Evolutionary conservation across 2,329 filamentous ascomycete genomes (phyloP).

Genomic region (Aschersonia sp.): DNA sequence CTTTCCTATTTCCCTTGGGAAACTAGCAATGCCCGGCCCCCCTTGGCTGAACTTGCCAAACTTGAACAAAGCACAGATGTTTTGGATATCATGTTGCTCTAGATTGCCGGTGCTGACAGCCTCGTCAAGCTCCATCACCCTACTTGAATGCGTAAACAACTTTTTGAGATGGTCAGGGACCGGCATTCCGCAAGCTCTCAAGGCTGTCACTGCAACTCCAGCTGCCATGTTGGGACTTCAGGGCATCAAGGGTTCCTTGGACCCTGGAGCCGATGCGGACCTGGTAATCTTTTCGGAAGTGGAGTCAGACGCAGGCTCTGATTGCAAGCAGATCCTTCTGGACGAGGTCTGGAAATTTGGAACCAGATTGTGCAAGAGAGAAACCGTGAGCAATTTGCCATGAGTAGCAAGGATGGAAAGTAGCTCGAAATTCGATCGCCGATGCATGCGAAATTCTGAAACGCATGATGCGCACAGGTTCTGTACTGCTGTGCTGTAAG

Average conservation of each 20-base stretch:
- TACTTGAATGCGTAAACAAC: constrained; percentile 74
- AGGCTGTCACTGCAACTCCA: constrained; percentile 61
- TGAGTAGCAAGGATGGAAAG: neutral
- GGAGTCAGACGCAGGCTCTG: constrained; percentile 16
- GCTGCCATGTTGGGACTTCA: constrained; percentile 61
- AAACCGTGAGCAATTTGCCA: constrained; percentile 1
- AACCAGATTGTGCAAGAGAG: constrained; percentile 25
- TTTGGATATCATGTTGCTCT: neutral
- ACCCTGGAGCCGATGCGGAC: constrained; percentile 51
- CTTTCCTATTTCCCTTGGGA: neutral
- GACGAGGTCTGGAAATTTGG: constrained; percentile 76
- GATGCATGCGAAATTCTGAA: neutral
- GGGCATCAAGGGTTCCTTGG: constrained; percentile 50
- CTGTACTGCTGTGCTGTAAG: no score
- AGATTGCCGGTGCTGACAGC: constrained; percentile 3
- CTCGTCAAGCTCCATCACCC: constrained; percentile 43
- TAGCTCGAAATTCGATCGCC: neutral
- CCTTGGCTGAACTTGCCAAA: neutral
- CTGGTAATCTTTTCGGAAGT: constrained; percentile 52
- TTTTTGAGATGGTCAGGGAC: constrained; percentile 63
- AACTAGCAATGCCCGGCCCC: neutral
- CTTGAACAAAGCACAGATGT: neutral
- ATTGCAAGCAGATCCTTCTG: constrained; percentile 39
- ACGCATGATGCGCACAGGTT: neutral
- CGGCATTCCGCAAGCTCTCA: constrained; percentile 52